Evolutionary conservation across 495 filamentous ascomycete genomes (phyloP), one percentile per base, ranked within the genome.

Genomic region (Cetradonia linearis): DNA sequence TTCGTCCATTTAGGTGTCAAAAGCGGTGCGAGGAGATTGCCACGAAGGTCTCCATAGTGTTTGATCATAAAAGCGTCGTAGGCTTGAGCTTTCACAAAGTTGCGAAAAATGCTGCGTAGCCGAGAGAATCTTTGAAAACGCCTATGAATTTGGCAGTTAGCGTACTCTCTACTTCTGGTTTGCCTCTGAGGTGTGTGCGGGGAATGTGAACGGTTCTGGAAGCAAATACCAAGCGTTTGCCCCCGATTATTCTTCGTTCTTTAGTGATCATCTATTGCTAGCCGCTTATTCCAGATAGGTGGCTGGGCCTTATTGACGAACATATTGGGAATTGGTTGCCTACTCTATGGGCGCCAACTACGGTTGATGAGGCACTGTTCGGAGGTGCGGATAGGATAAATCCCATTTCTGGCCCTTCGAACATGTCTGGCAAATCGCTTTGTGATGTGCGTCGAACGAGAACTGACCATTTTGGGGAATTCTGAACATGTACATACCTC

Each of bases 91-190:
- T 96, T 95, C 65, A 94, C 73, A 55, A 96, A 1, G 81, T 81
- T 36, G 83, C 81, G 71, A 96, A 96, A 74, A 95, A 96, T 18
- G 88, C 71, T 10, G 84, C 91, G 66, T 83, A 86, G 1, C 91
- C 91, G 31, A 93, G 73, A 18, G 87, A 81, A 69, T 96, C 91
- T 65, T 91, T 91, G 30, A 92, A 92, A 14, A 95, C 79, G 3
- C 91, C 90, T 46, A 20, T 46, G 25, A 46, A 2, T 3, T n/a
- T 25, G 20, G 3, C 20, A 23, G 42, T 46, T 20, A 46, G 42
- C 42, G 25, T 23, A 46, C n/a, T n/a, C n/a, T n/a, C n/a, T n/a
- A n/a, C n/a, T n/a, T n/a, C n/a, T n/a, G n/a, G n/a, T n/a, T n/a
- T n/a, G n/a, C n/a, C n/a, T n/a, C n/a, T n/a, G n/a, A n/a, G n/a